Conservation (phyloP, 2,329 filamentous ascomycete genomes). For the Exophiala dermatitidis region DNA sequence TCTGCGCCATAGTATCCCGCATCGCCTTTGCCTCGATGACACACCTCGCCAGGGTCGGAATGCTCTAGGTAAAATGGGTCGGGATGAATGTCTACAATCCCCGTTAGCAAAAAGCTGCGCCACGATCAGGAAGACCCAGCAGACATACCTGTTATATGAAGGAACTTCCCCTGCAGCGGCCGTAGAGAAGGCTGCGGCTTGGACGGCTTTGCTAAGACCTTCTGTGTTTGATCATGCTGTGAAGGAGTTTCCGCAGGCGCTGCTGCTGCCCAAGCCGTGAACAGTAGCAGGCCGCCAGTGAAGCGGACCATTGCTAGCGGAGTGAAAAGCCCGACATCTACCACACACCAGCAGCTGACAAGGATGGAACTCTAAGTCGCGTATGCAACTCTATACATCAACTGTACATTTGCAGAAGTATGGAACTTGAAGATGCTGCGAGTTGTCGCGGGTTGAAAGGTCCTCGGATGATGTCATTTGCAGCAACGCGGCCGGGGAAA, state of each 20-base stretch:
- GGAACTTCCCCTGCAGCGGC: slow-evolving; percentile 63
- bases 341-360: background rate
- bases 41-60: slow-evolving; percentile 60
- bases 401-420: no score
- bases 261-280: slow-evolving; percentile 21
- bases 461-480: no score
- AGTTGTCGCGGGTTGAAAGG: no score
- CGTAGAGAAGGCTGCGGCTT: slow-evolving; percentile 10
- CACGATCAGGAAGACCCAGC: background rate
- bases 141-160: slow-evolving; percentile 73
- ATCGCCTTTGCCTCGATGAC: slow-evolving; percentile 61
- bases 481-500: no score
- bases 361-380: background rate
- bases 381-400: background rate
- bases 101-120: no score
- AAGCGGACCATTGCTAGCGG: slow-evolving; percentile 20
- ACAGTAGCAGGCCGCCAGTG: slow-evolving; percentile 21
- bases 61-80: slow-evolving; percentile 80
- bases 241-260: slow-evolving; percentile 11
- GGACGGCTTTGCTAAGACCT: slow-evolving; percentile 5
- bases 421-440: no score
- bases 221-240: slow-evolving; percentile 3
- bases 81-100: slow-evolving; percentile 70
- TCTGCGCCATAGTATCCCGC: slow-evolving; percentile 80
- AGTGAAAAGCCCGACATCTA: slow-evolving; percentile 2